Evolutionary conservation across 2,329 filamentous ascomycete species (phyloP), one percentile per base, ranked within the genome.

Genomic region (Camillea tinctor): DNA sequence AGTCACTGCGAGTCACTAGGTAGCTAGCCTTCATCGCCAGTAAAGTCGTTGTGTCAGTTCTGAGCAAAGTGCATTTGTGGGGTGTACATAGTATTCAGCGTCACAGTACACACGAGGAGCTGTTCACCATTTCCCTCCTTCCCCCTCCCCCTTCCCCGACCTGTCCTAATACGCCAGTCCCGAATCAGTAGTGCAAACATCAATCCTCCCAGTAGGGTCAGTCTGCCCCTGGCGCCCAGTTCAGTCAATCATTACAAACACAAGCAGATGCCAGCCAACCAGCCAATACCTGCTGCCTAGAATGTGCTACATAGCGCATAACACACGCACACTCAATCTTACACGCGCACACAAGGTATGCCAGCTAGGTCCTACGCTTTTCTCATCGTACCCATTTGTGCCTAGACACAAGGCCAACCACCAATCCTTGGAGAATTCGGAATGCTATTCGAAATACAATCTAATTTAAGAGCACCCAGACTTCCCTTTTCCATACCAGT

Each of bases 391-490:
- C 61, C 60, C 60, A 64, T 59, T 61, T 62, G 48, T 59, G 65
- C 54, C 65, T 62, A 60, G 60, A 59, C 58, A 57, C 48, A 52
- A 63, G 65, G 66, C 68, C 56, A 63, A 69, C 69, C 68, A 62
- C 69, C 74, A 54, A 69, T 65, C 66, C 68, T 69, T 65, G 64
- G 66, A 68, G 72, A 72, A 75, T 72, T 74, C 71, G 74, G 68
- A 67, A 74, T 79, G 73, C 76, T 76, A 77, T 77, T 77, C 68
- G 73, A 72, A 64, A 67, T 74, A 74, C 76, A 77, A 73, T 78
- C 74, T 78, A 78, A 70, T 63, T 71, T 70, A 71, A 30, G 62
- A 68, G 67, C 71, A 71, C 64, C 71, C 71, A 68, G 64, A 71
- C 68, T 68, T 65, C 67, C 68, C 69, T 64, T 68, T 72, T 70